phyloP scores from a whole-genome alignment of 2,329 filamentous ascomycete species.

The Cercospora nicotianae region DNA sequence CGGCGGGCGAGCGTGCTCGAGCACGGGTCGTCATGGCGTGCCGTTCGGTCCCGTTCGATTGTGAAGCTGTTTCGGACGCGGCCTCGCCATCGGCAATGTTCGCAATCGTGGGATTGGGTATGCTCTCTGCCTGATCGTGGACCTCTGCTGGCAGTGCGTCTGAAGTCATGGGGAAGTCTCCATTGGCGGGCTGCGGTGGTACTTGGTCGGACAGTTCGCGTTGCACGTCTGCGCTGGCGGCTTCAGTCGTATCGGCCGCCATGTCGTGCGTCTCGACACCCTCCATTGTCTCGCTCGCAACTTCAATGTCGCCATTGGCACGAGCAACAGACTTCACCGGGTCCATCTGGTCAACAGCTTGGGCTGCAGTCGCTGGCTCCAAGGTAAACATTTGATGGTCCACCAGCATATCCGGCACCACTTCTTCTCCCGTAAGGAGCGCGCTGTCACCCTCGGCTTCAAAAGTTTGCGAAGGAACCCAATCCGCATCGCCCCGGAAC shows the following conservation, averaged over 20 bases:
- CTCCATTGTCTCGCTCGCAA: slow-evolving; percentile 29
- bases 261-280: slow-evolving; percentile 30
- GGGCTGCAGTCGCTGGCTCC: slow-evolving; percentile 10
- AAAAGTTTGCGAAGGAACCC: slow-evolving; percentile 57
- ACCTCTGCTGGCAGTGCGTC: neutral
- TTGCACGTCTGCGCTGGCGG: neutral
- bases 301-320: neutral
- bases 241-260: neutral
- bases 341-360: slow-evolving; percentile 15
- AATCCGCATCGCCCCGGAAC: slow-evolving; percentile 72
- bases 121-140: neutral
- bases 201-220: neutral
- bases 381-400: slow-evolving; percentile 22
- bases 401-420: slow-evolving; percentile 27
- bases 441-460: slow-evolving; percentile 53
- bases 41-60: slow-evolving; percentile 45
- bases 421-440: slow-evolving; percentile 32
- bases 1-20: slow-evolving; percentile 47
- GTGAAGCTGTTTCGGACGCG: slow-evolving; percentile 44
- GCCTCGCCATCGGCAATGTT: slow-evolving; percentile 26
- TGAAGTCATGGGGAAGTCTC: neutral
- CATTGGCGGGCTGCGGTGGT: neutral
- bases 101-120: slow-evolving; percentile 22
- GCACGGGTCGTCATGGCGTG: slow-evolving; percentile 59
- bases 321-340: slow-evolving; percentile 10